phyloP scores from a whole-genome alignment of 1,284 basidiomycete species.

The Leccinum fuscescens region DNA sequence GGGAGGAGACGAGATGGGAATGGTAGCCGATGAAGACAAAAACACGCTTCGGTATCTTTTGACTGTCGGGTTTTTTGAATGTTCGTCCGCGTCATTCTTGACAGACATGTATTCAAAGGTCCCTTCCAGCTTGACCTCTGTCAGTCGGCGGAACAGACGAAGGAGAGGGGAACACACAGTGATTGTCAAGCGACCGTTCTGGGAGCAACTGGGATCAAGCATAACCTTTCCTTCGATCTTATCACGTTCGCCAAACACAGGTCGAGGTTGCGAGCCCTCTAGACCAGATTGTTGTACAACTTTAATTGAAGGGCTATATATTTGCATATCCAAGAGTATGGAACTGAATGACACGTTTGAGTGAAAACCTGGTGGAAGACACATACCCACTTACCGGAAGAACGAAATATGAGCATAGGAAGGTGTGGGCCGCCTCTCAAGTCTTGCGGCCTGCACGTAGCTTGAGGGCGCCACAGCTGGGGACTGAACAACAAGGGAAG shows the following conservation, averaged over 20 bases:
- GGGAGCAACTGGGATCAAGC: conserved; percentile 49
- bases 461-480: conserved; percentile 20
- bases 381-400: conserved; percentile 39
- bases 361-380: neutral
- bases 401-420: conserved; percentile 42
- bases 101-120: conserved; percentile 50
- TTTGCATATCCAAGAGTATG: conserved; percentile 53
- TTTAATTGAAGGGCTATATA: conserved; percentile 60
- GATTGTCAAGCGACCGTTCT: conserved; percentile 55
- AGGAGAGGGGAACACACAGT: conserved; percentile 41
- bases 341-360: conserved; percentile 41
- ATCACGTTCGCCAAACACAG: conserved; percentile 61
- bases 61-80: conserved; percentile 20
- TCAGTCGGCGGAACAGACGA: conserved; percentile 1
- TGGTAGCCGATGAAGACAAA: conserved; percentile 48
- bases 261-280: conserved; percentile 40
- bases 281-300: conserved; percentile 39
- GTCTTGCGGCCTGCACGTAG: conserved; percentile 25
- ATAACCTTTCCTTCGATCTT: conserved; percentile 57
- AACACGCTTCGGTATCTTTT: conserved; percentile 53
- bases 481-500: conserved; percentile 27
- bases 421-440: conserved; percentile 13
- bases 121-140: conserved; percentile 54
- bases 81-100: conserved; percentile 27
- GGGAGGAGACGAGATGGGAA: conserved; percentile 42